Percentiles rank a stretch among this genome's conserved stretches.
Conservation (phyloP, 179 eudicot genomes). For the Vitellaria paradoxa region DNA sequence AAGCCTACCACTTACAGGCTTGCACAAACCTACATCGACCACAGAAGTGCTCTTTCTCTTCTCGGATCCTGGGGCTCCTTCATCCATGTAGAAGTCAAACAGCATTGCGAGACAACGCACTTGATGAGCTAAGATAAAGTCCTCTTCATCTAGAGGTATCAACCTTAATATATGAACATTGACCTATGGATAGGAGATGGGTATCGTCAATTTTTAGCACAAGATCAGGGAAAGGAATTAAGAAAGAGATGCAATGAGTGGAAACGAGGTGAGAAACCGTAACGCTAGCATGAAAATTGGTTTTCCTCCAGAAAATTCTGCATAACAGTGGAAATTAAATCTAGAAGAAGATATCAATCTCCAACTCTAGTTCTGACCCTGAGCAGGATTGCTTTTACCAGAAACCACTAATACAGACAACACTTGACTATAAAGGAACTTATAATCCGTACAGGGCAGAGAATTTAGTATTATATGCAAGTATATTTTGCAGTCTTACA, state of each 20-base stretch:
- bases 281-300: neutral
- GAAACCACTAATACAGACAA: neutral
- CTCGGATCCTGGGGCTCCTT: constrained; percentile 43
- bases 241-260: neutral
- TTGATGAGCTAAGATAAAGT: constrained; percentile 70
- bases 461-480: neutral
- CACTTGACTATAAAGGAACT: too few species aligned
- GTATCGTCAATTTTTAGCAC: neutral
- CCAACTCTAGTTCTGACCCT: neutral
- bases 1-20: constrained; percentile 60
- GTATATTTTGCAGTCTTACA: neutral
- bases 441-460: too few species aligned
- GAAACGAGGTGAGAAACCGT: neutral
- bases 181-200: constrained; percentile 45
- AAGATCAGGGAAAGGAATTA: neutral
- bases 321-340: neutral
- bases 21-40: constrained; percentile 72
- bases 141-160: constrained; percentile 63
- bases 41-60: constrained; percentile 46
- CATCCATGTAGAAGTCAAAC: constrained; percentile 72
- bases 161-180: constrained; percentile 62
- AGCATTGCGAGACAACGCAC: constrained; percentile 83
- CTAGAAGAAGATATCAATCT: neutral
- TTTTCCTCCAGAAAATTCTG: neutral
- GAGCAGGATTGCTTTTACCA: neutral